A percentile compares a stretch with the other conserved stretches of the same genome.
These are phyloP conservation scores for Vitellaria paradoxa DNA, from an alignment of 179 eudicot genomes.

Conservation along the genomic window DNA sequence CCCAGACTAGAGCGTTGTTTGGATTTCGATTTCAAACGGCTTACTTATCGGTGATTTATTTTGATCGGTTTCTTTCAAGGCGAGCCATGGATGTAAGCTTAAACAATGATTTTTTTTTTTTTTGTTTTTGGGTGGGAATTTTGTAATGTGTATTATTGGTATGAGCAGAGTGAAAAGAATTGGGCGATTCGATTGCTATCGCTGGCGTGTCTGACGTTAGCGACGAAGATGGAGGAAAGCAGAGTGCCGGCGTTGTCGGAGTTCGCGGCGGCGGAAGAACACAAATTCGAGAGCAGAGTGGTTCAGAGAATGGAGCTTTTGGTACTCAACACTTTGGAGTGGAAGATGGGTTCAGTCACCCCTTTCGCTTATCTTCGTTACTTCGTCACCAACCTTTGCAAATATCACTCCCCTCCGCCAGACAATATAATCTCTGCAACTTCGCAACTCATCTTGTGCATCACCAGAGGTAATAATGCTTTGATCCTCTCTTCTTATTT, in stretches of 20 bases:
- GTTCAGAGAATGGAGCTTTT: constrained; percentile 63
- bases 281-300: constrained; percentile 32
- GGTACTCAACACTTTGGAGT: constrained; percentile 47
- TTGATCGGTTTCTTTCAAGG: constrained; percentile 53
- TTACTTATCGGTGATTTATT: constrained; percentile 47
- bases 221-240: constrained; percentile 59
- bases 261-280: constrained; percentile 23
- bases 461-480: constrained; percentile 39
- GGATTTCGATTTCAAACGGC: constrained; percentile 47
- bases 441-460: constrained; percentile 28
- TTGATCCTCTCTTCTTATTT: not conserved
- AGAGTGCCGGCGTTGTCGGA: constrained; percentile 27
- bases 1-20: constrained; percentile 38
- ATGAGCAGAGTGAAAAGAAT: constrained; percentile 33
- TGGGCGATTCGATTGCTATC: constrained; percentile 51
- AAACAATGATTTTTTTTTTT: not conserved
- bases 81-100: constrained; percentile 43
- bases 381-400: constrained; percentile 29
- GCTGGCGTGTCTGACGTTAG: constrained; percentile 56
- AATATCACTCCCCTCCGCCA: not conserved
- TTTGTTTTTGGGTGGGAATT: not conserved
- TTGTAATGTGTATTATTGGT: not conserved
- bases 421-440: constrained; percentile 18
- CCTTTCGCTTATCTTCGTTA: constrained; percentile 42
- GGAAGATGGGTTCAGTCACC: constrained; percentile 50